Conservation (phyloP, 495 filamentous ascomycete genomes). For the Lophiotrema nucula region DNA sequence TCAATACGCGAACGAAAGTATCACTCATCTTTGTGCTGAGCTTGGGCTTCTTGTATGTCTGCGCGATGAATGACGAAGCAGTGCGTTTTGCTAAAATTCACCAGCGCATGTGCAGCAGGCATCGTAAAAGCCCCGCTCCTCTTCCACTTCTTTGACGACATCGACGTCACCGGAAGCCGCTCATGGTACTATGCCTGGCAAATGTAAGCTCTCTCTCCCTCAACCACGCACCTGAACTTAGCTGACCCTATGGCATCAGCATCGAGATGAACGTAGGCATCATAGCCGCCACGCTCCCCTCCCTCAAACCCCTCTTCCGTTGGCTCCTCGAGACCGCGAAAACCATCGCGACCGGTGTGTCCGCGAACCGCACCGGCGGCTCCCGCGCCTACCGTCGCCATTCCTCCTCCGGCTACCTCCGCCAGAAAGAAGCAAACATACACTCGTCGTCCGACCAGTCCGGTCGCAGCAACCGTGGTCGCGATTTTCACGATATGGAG, state of each 20-base stretch:
- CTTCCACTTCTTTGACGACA: slow-evolving; percentile 30
- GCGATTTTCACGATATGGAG: neutral
- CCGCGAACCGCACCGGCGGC: slow-evolving; percentile 4
- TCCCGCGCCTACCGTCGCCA: slow-evolving; percentile 14
- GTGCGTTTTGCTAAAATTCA: neutral
- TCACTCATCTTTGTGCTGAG: slow-evolving; percentile 33
- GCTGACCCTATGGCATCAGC: neutral
- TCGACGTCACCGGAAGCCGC: slow-evolving; percentile 18
- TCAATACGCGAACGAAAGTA: slow-evolving; percentile 36
- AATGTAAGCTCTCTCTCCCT: slow-evolving; percentile 4
- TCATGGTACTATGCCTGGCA: slow-evolving; percentile 28
- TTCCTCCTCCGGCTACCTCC: slow-evolving; percentile 19
- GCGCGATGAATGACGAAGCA: too few species aligned
- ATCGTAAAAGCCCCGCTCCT: slow-evolving; percentile 35
- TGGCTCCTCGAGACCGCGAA: slow-evolving; percentile 23
- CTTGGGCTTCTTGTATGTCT: slow-evolving; percentile 34
- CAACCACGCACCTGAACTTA: neutral
- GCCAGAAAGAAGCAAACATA: slow-evolving; percentile 3
- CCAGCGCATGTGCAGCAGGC: slow-evolving; percentile 32
- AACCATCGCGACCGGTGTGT: slow-evolving; percentile 8
- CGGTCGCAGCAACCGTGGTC: neutral
- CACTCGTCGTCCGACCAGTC: neutral
- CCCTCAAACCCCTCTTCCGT: slow-evolving; percentile 35
- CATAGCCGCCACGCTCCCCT: slow-evolving; percentile 34
- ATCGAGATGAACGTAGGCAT: slow-evolving; percentile 36